These are phyloP conservation scores for Mallotus repandus DNA, from an alignment of 441 rosid species.

Conservation along the genomic window DNA sequence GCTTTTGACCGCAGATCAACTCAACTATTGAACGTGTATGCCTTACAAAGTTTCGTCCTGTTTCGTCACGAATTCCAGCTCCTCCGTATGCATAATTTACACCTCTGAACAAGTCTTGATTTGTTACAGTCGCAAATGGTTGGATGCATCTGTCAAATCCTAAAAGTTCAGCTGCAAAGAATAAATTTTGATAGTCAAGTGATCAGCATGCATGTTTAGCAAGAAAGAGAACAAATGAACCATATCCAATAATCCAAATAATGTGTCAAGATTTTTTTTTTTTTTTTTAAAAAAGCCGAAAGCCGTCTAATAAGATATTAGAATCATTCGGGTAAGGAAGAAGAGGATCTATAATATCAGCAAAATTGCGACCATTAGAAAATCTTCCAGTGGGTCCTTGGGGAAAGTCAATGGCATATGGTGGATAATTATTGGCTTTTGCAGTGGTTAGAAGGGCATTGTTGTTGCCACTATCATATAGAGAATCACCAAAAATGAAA, in stretches of 20 bases:
- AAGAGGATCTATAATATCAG: conserved; percentile 37
- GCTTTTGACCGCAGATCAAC: too few relatives aligned
- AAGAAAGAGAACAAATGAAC: too few relatives aligned
- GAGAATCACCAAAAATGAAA: conserved; percentile 50
- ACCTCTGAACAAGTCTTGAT: not conserved
- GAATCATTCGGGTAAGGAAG: too few relatives aligned
- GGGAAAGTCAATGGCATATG: conserved; percentile 46
- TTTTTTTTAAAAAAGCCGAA: too few relatives aligned
- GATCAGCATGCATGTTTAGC: too few relatives aligned
- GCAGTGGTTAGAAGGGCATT: conserved; percentile 34
- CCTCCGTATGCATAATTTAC: conserved; percentile 3
- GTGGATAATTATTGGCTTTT: conserved; percentile 40
- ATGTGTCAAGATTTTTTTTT: too few relatives aligned
- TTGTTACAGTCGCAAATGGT: not conserved
- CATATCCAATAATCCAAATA: too few relatives aligned
- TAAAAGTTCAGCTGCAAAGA: not conserved
- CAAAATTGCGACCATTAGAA: conserved; percentile 38
- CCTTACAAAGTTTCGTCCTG: too few relatives aligned
- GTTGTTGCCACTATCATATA: conserved; percentile 49
- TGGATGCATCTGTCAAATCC: not conserved
- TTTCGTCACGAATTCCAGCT: not conserved
- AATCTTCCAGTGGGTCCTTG: conserved; percentile 52
- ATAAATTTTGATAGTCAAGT: too few relatives aligned
- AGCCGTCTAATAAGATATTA: too few relatives aligned
- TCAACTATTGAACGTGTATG: too few relatives aligned